Base-by-base conservation (phyloP, 73 alveolate species). In the Paramecium primaurelia region DNA sequence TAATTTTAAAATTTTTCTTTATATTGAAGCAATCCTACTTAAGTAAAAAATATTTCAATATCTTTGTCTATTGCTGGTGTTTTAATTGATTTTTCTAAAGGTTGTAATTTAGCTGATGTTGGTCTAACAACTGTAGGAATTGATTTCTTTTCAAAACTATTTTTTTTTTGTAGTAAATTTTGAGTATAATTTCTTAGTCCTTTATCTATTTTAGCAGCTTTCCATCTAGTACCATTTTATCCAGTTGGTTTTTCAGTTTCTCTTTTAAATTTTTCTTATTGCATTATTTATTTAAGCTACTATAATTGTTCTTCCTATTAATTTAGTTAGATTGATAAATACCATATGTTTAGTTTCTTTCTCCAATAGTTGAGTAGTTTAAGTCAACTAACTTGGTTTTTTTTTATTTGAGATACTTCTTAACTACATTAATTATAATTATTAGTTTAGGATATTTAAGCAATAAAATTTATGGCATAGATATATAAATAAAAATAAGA, bases 361-460 rank as follows among this genome's bases (percentile, higher is more conserved):
- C 51, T 80, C 91, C 49, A 80, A 25, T 1, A 20, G 8, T 64
- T 64, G 28, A 28, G 84, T 64, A 14, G 16, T 64, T 32, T 20
- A 11, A n/a, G 58, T 80, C 26, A 80, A 9, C 51, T 80, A 26
- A 18, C 28, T 40, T 18, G 71, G 47, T 36, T 80, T 80, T 64
- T 80, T 80, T 42, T 45, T 42, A 80, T 40, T 80, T 80, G 91
- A 80, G 42, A 32, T 80, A 80, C 75, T 80, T 49, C 91, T 40
- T 80, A 80, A 45, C 47, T 80, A 36, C 91, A 80, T 80, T 36
- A 28, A 32, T 64, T 64, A 64, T 64, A 64, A 32, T 32, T 64
- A 32, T 64, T 64, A 3, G 84, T 32, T 64, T 54, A 54, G 69
- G 69, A 64, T 64, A 32, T 64, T 64, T 64, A 64, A 64, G 84